A percentile compares a stretch with the other conserved stretches of the same genome.
Evolutionary conservation across 2,329 filamentous ascomycete genomes (phyloP).

Genomic region (Claviceps humidiphila): DNA sequence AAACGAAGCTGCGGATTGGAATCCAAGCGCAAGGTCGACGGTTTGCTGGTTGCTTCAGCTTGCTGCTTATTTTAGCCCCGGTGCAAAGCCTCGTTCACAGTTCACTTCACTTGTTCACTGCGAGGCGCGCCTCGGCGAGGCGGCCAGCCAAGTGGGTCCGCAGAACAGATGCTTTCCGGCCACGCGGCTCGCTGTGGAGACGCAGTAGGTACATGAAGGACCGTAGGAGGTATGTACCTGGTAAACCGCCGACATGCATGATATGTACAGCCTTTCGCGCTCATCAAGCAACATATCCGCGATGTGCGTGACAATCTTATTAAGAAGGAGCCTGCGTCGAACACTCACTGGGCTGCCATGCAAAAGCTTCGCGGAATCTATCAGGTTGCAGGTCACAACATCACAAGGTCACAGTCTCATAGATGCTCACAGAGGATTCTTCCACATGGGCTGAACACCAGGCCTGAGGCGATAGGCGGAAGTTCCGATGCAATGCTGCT

Average conservation of each 20-base stretch:
- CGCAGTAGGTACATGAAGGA: no score
- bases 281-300: no score
- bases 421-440: background rate
- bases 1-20: background rate
- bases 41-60: background rate
- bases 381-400: background rate
- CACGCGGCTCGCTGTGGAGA: no score
- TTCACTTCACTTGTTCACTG: background rate
- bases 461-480: background rate
- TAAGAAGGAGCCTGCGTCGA: no score
- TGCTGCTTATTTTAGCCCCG: background rate
- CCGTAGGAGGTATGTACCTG: no score
- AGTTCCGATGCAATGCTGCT: background rate
- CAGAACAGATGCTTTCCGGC: no score
- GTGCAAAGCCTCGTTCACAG: background rate
- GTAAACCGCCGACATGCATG: no score
- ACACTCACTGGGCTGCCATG: no score
- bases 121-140: no score
- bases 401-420: background rate
- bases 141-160: background rate
- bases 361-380: background rate
- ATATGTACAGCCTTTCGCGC: no score
- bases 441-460: background rate
- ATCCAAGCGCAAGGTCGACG: background rate
- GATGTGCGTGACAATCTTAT: no score